Conservation (phyloP, 1,139 yeast genomes). For the Keqinozyma sinolaborantium region DNA sequence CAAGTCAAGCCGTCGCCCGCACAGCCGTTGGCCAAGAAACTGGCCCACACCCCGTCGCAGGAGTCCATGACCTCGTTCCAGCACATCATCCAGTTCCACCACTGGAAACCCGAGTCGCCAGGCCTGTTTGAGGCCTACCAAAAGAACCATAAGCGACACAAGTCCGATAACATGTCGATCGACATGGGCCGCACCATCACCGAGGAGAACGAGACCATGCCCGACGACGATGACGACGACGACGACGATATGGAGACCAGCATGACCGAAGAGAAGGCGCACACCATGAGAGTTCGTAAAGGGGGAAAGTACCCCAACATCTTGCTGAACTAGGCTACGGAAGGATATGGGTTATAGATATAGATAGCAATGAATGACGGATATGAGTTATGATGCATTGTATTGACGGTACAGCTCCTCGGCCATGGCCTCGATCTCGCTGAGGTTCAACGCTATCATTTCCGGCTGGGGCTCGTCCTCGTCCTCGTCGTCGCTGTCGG, state of each 20-base stretch:
- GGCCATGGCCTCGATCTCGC: conserved; percentile 55
- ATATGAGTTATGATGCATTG: too few relatives aligned
- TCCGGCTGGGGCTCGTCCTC: conserved; percentile 24
- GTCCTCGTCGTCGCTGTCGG: conserved; percentile 15
- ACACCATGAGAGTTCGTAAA: conserved; percentile 9
- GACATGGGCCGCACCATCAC: conserved; percentile 7
- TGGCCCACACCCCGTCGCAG: conserved; percentile 39
- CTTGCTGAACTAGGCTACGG: conserved; percentile 1
- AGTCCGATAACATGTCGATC: conserved; percentile 15
- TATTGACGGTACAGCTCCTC: conserved; percentile 38
- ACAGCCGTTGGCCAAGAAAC: conserved; percentile 39
- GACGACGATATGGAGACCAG: conserved; percentile 4
- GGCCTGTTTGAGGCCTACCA: conserved; percentile 3
- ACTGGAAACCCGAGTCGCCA: conserved; percentile 46
- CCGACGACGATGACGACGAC: conserved; percentile 1
- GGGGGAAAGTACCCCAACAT: conserved; percentile 2
- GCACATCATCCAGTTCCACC: conserved; percentile 50
- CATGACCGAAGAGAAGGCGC: conserved; percentile 5
- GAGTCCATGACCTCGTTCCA: conserved; percentile 52
- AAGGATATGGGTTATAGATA: too few relatives aligned
- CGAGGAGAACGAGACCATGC: conserved; percentile 1
- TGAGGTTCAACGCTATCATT: conserved; percentile 39
- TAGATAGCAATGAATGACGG: too few relatives aligned
- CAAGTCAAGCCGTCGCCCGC: conserved; percentile 46
- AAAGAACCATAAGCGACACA: conserved; percentile 13